These are phyloP conservation scores for Pythium vanterpoolii DNA, from an alignment of 352 stramenopile species.

Conservation along the genomic window DNA sequence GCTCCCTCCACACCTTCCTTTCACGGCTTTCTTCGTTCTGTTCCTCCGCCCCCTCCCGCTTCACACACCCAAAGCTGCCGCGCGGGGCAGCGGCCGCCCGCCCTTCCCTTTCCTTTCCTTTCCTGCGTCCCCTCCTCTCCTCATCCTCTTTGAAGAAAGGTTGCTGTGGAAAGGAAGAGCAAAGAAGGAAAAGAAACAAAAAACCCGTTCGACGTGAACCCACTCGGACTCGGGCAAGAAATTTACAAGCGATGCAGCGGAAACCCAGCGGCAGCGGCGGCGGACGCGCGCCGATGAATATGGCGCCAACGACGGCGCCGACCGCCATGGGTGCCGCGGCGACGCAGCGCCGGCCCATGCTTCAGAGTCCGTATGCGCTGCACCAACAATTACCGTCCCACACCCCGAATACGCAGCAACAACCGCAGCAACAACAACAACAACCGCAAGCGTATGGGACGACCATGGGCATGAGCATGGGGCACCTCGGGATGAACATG, in stretches of 20 bases:
- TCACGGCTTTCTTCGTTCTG: slow-evolving; percentile 16
- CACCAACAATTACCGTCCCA: no score
- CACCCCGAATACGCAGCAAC: no score
- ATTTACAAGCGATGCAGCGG: not conserved
- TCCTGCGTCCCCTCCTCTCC: not conserved
- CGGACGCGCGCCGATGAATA: not conserved
- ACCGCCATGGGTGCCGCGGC: not conserved
- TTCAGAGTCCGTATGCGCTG: slow-evolving; percentile 4
- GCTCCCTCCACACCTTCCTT: not conserved
- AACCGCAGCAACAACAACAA: slow-evolving; percentile 6
- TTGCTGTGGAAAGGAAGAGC: not conserved
- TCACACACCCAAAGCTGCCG: slow-evolving; percentile 25
- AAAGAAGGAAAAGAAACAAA: not conserved
- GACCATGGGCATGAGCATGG: slow-evolving; percentile 18
- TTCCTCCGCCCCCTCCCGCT: slow-evolving; percentile 3
- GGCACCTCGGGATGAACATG: slow-evolving; percentile 21
- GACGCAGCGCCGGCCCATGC: slow-evolving; percentile 3
- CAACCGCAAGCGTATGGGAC: slow-evolving; percentile 6
- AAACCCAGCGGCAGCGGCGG: slow-evolving; percentile 4
- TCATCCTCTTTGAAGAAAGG: no score
- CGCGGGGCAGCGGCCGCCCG: slow-evolving; percentile 1
- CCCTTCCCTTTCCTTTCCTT: not conserved
- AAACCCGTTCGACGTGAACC: not conserved
- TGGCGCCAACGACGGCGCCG: not conserved
- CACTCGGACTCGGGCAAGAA: not conserved